These are phyloP conservation scores for Umbelopsis sp. DNA, from an alignment of 192 early-diverging fungal species.

Conservation along the genomic window DNA sequence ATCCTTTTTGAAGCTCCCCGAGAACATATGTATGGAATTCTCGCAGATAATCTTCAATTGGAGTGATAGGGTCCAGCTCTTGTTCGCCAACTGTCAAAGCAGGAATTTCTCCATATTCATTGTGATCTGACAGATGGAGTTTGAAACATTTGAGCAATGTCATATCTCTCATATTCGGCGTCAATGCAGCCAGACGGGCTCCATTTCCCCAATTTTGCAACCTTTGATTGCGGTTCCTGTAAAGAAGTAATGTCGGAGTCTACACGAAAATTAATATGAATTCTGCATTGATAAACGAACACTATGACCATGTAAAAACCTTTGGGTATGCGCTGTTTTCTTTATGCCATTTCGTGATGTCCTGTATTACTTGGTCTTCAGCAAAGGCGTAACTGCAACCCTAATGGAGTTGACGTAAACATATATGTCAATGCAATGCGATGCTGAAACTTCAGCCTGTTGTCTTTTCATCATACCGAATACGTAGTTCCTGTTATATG, in stretches of 20 bases:
- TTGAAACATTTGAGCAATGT: conserved; percentile 42
- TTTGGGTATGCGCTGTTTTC: conserved; percentile 30
- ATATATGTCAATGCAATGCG: not conserved
- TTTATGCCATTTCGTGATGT: conserved; percentile 49
- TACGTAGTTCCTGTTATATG: conserved; percentile 6
- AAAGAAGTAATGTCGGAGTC: conserved; percentile 42
- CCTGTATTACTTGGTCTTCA: conserved; percentile 36
- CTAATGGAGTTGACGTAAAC: not conserved
- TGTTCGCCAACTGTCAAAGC: conserved; percentile 13
- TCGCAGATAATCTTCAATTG: not conserved
- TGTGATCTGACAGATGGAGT: conserved; percentile 34
- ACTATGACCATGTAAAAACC: not conserved
- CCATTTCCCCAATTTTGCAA: conserved; percentile 43
- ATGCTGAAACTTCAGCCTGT: not conserved
- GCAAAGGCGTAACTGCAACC: conserved; percentile 41
- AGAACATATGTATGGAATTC: not conserved
- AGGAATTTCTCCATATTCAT: conserved; percentile 6
- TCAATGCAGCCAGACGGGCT: conserved; percentile 36
- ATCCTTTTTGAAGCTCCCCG: conserved; percentile 12
- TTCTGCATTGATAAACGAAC: not conserved
- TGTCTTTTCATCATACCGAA: not conserved
- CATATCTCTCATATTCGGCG: conserved; percentile 36
- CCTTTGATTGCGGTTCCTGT: conserved; percentile 30
- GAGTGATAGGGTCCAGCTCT: conserved; percentile 6
- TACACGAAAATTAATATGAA: not conserved